Base-by-base conservation (phyloP, 225 moss, liverwort and hornwort species). In the Thuidium tamariscinum region DNA sequence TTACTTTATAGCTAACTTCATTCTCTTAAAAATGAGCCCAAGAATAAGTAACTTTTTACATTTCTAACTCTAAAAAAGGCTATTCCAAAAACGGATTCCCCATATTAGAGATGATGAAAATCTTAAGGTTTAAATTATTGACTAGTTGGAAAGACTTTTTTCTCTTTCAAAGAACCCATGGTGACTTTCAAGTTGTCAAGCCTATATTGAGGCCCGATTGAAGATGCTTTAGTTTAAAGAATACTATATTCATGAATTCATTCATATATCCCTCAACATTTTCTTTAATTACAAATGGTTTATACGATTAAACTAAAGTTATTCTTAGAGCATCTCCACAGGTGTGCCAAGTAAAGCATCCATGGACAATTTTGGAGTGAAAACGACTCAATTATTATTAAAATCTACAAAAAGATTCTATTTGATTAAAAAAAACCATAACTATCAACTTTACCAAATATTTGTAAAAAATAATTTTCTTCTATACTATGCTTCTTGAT, bases 241-340 rank as follows among this genome's bases (percentile, higher is more conserved):
- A n/a, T n/a, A n/a, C 2, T 71, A 9, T 29, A 44, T 44, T 5
- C n/a, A 44, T 27, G 0, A 27, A 44, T 20, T 32, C 20, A 7
- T 18, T 49, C 5, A 10, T 21, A 74, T 49, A 32, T 74, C 8
- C 21, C 2, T 71, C 27, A 44, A 16, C 0, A 0, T 16, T 9
- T 9, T 68, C 41, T 39, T 1, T 2, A 0, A 26, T 0, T 41
- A 9, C 0, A 41, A 0, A 25, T 69, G 41, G 41, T 1, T 41
- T 69, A 5, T 0, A 5, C 0, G 15, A 26, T 0, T 2, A 0
- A 1, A 15, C 0, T 0, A 1, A 74, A 0, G 20, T 48, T 74
- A 32, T 1, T 7, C 2, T 20, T 49, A 49, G 20, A 3, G 5
- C 3, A 30, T 30, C 0, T 73, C 16, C 3, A 32, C 14, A 74